Base-by-base conservation (phyloP, 305 asterid genomes). In the Fraxinus velutina region DNA sequence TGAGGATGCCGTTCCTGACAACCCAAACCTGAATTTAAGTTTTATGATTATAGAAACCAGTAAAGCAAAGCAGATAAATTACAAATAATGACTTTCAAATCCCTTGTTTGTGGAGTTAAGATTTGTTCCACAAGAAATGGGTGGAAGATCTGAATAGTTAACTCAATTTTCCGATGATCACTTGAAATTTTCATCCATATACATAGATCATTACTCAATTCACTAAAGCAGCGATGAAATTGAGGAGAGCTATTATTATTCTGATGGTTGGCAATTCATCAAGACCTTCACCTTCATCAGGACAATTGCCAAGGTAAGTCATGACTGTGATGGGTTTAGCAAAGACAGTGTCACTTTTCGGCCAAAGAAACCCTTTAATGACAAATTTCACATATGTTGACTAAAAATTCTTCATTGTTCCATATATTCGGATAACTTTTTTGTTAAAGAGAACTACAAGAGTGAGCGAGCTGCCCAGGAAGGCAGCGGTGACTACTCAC, bases 231-330 rank as follows among this genome's bases (percentile, higher is more conserved):
- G 39, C 42, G 10, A 76, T 50, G 24, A 15, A 7, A 36, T 27
- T 29, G 27, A 47, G 66, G 15, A 55, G 24, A 52, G 36, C 29
- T 0, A 44, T 3, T 27, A 15, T 32, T 30, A 32, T n/a, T 2
- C 21, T 13, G 21, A 77, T 36, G 17, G 27, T 39, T n/a, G 44
- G 60, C 30, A 77, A 52, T 27, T 15, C 50, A 13, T 29, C n/a
- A 30, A 47, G 44, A n/a, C n/a, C 17, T 79, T 47, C 33, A 79
- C 78, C 75, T 70, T 22, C 78, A 47, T 32, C 50, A 71, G 10
- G 44, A 44, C 52, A 47, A 71, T 55, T 44, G 17, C 24, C 22
- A 9, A 52, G 5, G 42, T 19, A 22, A 22, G 27, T 15, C 13
- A 50, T 19, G 50, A 30, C 29, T 47, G 50, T 1, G 17, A 24